Conservation (phyloP, 75 land plant species). For the Azolla pinnata region DNA sequence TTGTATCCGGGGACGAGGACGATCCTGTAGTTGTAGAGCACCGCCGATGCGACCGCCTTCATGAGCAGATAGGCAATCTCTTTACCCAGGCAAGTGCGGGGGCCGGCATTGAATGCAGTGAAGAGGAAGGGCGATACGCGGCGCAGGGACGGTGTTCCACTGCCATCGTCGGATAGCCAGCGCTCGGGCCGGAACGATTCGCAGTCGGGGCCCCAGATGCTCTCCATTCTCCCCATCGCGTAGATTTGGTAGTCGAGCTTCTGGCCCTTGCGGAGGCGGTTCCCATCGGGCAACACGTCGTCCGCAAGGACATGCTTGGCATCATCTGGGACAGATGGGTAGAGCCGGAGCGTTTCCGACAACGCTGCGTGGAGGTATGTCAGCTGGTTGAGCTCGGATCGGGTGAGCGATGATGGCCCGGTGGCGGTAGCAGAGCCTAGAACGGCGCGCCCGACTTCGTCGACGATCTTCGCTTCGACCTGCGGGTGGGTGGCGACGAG, state of each 20-base stretch:
- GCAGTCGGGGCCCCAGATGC: slow-evolving; percentile 70
- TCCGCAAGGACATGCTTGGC: slow-evolving; percentile 48
- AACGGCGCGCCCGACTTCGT: background rate
- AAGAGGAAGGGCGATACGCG: slow-evolving; percentile 53
- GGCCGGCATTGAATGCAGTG: slow-evolving; percentile 69
- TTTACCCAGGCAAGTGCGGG: slow-evolving; percentile 66
- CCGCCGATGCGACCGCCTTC: slow-evolving; percentile 58
- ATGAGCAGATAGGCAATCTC: slow-evolving; percentile 65
- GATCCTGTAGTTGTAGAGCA: slow-evolving; percentile 42
- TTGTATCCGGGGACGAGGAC: slow-evolving; percentile 38
- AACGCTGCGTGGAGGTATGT: slow-evolving; percentile 54
- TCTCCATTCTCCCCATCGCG: slow-evolving; percentile 60
- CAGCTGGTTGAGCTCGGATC: slow-evolving; percentile 44
- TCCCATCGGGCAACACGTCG: slow-evolving; percentile 60
- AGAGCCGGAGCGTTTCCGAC: slow-evolving; percentile 44
- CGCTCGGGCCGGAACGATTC: slow-evolving; percentile 65
- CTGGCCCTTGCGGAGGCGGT: slow-evolving; percentile 33
- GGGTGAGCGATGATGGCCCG: background rate
- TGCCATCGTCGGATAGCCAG: slow-evolving; percentile 44
- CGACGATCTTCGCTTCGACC: slow-evolving; percentile 18
- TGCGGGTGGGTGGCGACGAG: slow-evolving; percentile 14
- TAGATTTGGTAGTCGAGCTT: slow-evolving; percentile 38
- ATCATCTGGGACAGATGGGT: slow-evolving; percentile 46
- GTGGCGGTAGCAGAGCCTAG: background rate
- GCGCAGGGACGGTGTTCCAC: slow-evolving; percentile 11